These are phyloP conservation scores for Vigna mungo DNA, from an alignment of 306 rosid species.

Conservation along the genomic window DNA sequence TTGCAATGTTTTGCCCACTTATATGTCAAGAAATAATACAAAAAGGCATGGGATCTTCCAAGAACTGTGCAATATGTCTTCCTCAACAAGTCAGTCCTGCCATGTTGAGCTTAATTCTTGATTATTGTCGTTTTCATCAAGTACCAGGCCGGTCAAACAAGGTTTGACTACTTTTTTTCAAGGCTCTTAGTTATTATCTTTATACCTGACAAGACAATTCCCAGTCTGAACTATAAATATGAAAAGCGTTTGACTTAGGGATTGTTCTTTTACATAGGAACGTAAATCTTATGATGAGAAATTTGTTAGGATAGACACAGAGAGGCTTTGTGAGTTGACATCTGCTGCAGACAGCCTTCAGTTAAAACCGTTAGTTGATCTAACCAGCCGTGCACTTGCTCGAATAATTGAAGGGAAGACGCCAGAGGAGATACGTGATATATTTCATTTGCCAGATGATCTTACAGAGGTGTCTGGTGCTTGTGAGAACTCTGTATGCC, in stretches of 20 bases:
- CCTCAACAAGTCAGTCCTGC: constrained; percentile 96
- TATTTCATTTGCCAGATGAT: constrained; percentile 98
- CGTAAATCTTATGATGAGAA: constrained; percentile 88
- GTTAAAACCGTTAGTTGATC: constrained; percentile 95
- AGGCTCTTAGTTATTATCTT: constrained; percentile 34
- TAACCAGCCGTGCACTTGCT: constrained; percentile 98
- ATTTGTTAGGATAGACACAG: constrained; percentile 89
- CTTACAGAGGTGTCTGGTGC: constrained; percentile 94
- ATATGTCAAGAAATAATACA: constrained; percentile 82
- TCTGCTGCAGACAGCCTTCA: constrained; percentile 98
- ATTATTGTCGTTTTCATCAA: constrained; percentile 97
- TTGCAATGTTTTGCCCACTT: constrained; percentile 90
- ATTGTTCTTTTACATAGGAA: constrained; percentile 67
- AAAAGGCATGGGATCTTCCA: constrained; percentile 88
- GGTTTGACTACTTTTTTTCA: constrained; percentile 53
- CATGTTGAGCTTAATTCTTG: constrained; percentile 87
- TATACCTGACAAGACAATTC: not conserved
- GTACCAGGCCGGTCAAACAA: constrained; percentile 93
- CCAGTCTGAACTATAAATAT: constrained; percentile 28
- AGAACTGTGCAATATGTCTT: constrained; percentile 91
- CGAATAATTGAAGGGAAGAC: constrained; percentile 97
- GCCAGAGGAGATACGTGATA: constrained; percentile 98
- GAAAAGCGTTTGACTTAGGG: constrained; percentile 38
- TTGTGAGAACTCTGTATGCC: constrained; percentile 55
- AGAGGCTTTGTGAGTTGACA: constrained; percentile 91